Evolutionary conservation across 371 early-diverging fungal species (phyloP), one percentile per base, ranked within the genome.

Genomic region (Apophysomyces variabilis): DNA sequence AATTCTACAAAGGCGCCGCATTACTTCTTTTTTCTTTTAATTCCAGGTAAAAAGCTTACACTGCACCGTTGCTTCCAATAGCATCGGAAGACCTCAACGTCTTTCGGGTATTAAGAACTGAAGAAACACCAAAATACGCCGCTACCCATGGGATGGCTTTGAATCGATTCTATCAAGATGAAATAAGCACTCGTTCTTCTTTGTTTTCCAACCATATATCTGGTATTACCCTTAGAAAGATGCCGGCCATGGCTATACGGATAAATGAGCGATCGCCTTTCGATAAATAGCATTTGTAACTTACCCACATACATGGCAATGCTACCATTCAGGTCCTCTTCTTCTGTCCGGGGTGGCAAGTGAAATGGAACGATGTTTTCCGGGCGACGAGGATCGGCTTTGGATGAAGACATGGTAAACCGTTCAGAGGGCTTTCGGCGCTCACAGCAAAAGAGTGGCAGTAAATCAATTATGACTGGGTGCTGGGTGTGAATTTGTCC

Each of bases 71-170:
- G 50, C 64, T 70, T 38, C 75, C 72, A 21, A 75, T 68, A 8
- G 66, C 59, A 58, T 75, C 74, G 12, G 76, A 73, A 38, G 64
- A 12, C 57, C 74, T 74, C 26, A 73, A 65, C 13, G 73, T 71
- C 37, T 72, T 82, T 66, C 81, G 72, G 9, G 72, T 65, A 59
- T 82, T 82, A 32, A 82, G 68, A 56, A 64, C 58, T 8, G 80
- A 72, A 39, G 67, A 62, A 3, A 79, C 18, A 50, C 83, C 83
- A 54, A 82, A 82, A 60, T 73, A 79, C 45, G 75, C 70, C 8
- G 79, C 79, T 37, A 77, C 57, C 83, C 83, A 82, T 45, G 83
- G 83, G 38, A 82, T 39, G 0, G 72, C 60, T 44, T 75, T 79
- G 32, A 62, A 74, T 11, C 64, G 65, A 43, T 77, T 79, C 82